Evolutionary conservation across 768 basidiomycete genomes (phyloP).

Genomic region (Ramaria sp.): DNA sequence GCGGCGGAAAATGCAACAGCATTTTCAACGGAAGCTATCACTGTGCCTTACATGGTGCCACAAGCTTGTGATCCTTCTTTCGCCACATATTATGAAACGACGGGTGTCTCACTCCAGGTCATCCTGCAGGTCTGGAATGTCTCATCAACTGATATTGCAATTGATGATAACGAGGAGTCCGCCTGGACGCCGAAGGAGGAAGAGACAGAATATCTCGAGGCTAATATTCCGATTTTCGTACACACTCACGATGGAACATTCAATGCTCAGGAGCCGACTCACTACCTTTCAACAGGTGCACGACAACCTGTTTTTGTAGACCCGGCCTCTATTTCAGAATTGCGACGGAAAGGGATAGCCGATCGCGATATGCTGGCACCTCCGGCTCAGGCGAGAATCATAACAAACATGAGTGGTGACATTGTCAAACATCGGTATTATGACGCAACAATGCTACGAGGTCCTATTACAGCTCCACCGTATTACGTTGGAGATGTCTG

Average conservation of each 20-base stretch:
- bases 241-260: background rate
- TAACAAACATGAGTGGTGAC: background rate
- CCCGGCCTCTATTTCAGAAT: background rate
- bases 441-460: background rate
- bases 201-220: background rate
- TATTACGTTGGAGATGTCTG: constrained; percentile 4
- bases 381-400: background rate
- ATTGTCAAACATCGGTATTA: background rate
- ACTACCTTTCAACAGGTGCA: background rate
- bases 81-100: background rate
- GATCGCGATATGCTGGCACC: background rate
- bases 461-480: background rate
- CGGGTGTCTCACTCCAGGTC: background rate
- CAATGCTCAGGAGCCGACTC: background rate
- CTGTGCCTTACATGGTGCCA: background rate
- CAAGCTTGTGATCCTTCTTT: background rate
- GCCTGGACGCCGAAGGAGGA: background rate
- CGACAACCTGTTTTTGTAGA: constrained; percentile 1
- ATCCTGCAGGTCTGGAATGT: background rate
- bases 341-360: background rate
- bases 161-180: background rate
- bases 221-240: background rate
- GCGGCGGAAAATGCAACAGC: background rate
- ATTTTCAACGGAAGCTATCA: background rate
- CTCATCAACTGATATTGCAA: too few relatives aligned